Evolutionary conservation across 2,329 filamentous ascomycete genomes (phyloP), one percentile per base, ranked within the genome.

Genomic region (Zarea fungicola): DNA sequence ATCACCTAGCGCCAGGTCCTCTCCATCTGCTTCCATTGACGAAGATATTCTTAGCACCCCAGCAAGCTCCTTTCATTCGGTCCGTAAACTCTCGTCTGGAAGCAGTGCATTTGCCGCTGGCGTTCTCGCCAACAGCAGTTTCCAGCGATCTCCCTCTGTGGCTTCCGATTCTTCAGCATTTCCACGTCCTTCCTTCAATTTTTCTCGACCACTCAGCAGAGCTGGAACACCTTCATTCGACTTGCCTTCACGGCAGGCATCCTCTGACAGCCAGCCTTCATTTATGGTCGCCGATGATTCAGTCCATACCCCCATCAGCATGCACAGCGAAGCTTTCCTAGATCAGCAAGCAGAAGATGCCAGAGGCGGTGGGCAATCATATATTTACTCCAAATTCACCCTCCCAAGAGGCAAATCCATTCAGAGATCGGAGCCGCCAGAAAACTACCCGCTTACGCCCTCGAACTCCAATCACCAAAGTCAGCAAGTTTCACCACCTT

Each of bases 201-300:
- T 97, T 65, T 97, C 93, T 1, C 80, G 93, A 36, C 93, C 93
- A 0, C 70, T 95, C 52, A 96, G 92, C 65, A 78, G 85, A 61
- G 79, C 83, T 52, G 82, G 81, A 53, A 83, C 78, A 11, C 80
- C 80, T 14, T 69, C 60, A 37, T 69, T 76, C 56, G 80, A 85
- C n/a, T 65, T 70, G 36, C 81, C 82, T 41, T 73, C 75, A 9
- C 73, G 82, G 29, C 81, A 86, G 61, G 73, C 79, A 7, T 85
- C 83, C 18, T 81, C 76, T 5, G 84, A 87, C 58, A 86, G 82
- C 58, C 83, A 86, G 52, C 76, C 78, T 0, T 84, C 81, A 4
- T 78, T 85, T 49, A 66, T 80, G 25, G 71, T 83, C 43, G 74
- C 76, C 6, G 84, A 86, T 54, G 85, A 89, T 26, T 74, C 76